Evolutionary conservation across 306 rosid genomes (phyloP), one percentile per base, ranked within the genome.

Genomic region (Urtica urens): DNA sequence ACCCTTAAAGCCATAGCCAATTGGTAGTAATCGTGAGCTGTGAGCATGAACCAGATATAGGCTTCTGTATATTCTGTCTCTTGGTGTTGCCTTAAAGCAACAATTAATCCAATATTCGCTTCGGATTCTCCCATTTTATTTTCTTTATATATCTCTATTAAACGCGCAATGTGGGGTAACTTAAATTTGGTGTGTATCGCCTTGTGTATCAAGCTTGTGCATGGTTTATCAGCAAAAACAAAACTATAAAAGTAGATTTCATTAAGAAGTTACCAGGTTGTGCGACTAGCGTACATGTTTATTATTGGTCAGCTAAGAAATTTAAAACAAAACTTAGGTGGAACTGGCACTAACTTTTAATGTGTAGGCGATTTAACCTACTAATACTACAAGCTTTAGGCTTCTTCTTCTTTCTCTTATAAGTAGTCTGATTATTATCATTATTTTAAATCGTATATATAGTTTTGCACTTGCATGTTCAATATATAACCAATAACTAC

Each of bases 81-180:
- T 45, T 67, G 72, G 56, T 66, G 76, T 66, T 43, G 33, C 74
- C 37, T 64, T 46, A 67, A 62, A 62, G 72, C 67, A 48, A 53
- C 28, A n/a, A 19, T 53, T 59, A 62, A n/a, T n/a, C n/a, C n/a
- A n/a, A n/a, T n/a, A 35, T 35, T 35, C 56, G 93, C 87, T 68
- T 79, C 63, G 79, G 93, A 78, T 82, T 73, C 82, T 79, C n/a
- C n/a, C n/a, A n/a, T n/a, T n/a, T n/a, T n/a, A n/a, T n/a, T n/a
- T n/a, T n/a, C n/a, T n/a, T n/a, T n/a, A n/a, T n/a, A n/a, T n/a
- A n/a, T n/a, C n/a, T n/a, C n/a, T n/a, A n/a, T n/a, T n/a, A n/a
- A n/a, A n/a, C n/a, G 64, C 49, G 59, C 44, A 55, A 34, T 38
- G 83, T 67, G 75, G 83, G 71, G 43, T 74, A 69, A 38, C 17